These are phyloP conservation scores for Phytophthora aleatoria DNA, from an alignment of 352 stramenopile genomes.

Conservation along the genomic window DNA sequence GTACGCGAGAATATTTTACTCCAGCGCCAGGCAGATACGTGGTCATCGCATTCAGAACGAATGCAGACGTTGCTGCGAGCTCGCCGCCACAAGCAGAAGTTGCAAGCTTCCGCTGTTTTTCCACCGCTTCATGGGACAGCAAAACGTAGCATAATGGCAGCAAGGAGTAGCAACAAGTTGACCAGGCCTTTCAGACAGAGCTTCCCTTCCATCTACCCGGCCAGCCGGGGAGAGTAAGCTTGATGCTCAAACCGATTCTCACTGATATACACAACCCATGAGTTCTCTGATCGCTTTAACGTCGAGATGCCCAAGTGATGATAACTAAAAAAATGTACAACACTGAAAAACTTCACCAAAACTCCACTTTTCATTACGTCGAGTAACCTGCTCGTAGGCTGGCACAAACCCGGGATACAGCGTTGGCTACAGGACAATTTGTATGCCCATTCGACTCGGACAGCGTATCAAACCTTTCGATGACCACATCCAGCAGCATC, in stretches of 20 bases:
- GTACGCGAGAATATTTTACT: slow-evolving; percentile 17
- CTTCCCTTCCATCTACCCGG: slow-evolving; percentile 15
- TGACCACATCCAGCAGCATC: slow-evolving; percentile 16
- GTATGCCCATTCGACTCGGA: neutral
- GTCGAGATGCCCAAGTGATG: no score
- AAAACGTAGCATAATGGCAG: neutral
- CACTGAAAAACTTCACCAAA: neutral
- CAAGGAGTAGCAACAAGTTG: slow-evolving; percentile 4
- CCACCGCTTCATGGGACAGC: slow-evolving; percentile 4
- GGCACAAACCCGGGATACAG: slow-evolving; percentile 11
- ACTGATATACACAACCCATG: no score
- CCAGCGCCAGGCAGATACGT: slow-evolving; percentile 24
- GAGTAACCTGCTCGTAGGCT: slow-evolving; percentile 1
- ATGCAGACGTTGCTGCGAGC: slow-evolving; percentile 28
- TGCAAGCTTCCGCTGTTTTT: slow-evolving; percentile 9
- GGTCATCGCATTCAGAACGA: slow-evolving; percentile 22
- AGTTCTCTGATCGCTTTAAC: no score
- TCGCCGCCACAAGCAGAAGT: slow-evolving; percentile 21
- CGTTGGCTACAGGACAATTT: slow-evolving; percentile 10
- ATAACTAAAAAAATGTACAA: no score
- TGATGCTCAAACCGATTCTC: no score
- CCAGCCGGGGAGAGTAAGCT: slow-evolving; percentile 17
- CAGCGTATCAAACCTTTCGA: slow-evolving; percentile 9
- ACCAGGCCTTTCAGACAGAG: neutral
- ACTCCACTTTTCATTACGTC: neutral